Base-by-base conservation (phyloP, 176 grass and related monocot genomes). In the Neostapfia colusana region DNA sequence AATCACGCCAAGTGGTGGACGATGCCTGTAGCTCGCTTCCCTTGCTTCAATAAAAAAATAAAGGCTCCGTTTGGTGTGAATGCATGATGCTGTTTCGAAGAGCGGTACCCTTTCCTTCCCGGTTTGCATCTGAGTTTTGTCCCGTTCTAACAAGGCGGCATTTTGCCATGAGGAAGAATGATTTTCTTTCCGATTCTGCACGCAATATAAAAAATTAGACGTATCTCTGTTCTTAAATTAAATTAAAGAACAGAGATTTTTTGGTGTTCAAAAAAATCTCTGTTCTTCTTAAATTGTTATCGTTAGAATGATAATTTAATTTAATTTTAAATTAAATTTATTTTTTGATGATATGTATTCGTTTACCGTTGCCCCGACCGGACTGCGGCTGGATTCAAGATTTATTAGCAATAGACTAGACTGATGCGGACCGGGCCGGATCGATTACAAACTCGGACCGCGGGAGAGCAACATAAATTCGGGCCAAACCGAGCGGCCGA, bases 21-120 rank as follows among this genome's bases (percentile, higher is more conserved):
- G 28, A 60, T 38, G 38, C 34, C 61, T 65, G 44, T 44, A 25
- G 45, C n/a, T 37, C 53, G 11, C 21, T 10, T 43, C 50, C 4
- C 67, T 31, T 62, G 42, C 37, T 62, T 21, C 14, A 23, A 79
- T 73, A 65, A 82, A 73, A 50, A 53, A 23, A 51, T 76, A 76
- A 65, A 78, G 40, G 23, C 14, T 60, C 54, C 46, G 39, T 71
- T 25, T 73, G 38, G 21, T 31, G 11, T 14, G 41, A 15, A 15
- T 9, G 2, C 11, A 28, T 69, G 51, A n/a, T 64, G 66, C 13
- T 54, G 14, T 9, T 48, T 64, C 18, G 15, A 9, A 55, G 51
- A 18, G 51, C 51, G 3, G 51, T n/a, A 2, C 2, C 8, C 7
- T 56, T 56, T n/a, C 8, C 50, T 53, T 8, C 50, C 50, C 51